Base-by-base conservation (phyloP, 495 filamentous ascomycete genomes). In the Penicillium cinerascens region DNA sequence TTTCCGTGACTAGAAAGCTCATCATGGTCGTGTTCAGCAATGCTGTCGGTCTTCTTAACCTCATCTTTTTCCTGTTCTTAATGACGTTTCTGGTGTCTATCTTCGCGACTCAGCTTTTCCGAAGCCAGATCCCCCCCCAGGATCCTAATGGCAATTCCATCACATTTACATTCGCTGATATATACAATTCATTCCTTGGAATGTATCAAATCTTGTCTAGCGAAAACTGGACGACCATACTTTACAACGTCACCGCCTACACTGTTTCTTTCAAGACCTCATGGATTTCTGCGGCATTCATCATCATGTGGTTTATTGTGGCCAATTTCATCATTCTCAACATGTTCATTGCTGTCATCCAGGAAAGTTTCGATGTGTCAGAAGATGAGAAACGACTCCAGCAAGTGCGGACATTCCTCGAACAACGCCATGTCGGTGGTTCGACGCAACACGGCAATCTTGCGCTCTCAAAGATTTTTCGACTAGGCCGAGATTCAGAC, bases 331-430 rank as follows among this genome's bases (percentile, higher is more conserved):
- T 99, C 73, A 81, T 97, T 41, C 75, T 99, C 76, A 99, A 96
- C 65, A 99, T 99, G 93, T 99, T 99, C 73, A 99, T 99, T 88
- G 93, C 93, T 73, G 93, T 99, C 72, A 97, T 99, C 52, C 93
- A 99, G 69, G 93, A 99, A 66, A 99, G 95, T 65, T 99, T 99
- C 65, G 93, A 99, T 71, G 91, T 99, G n/a, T 92, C 91, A 7
- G 93, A 99, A 68, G 95, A 99, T 62, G 90, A 97, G 70, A 99
- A 99, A 68, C 91, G 93, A 22, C 75, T 96, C 50, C 88, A 97
- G 61, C 93, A 99, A 72, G 90, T 99, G 44, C 88, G 89, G 60
- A 85, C 92, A 6, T 97, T 99, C 60, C 70, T 99, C 39, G 89
- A 95, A 60, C 87, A 90, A 52, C 92, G 91, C 60, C 91, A 97